Evolutionary conservation across 805 yeast species (phyloP).

Genomic region (Naumovozyma castellii): DNA sequence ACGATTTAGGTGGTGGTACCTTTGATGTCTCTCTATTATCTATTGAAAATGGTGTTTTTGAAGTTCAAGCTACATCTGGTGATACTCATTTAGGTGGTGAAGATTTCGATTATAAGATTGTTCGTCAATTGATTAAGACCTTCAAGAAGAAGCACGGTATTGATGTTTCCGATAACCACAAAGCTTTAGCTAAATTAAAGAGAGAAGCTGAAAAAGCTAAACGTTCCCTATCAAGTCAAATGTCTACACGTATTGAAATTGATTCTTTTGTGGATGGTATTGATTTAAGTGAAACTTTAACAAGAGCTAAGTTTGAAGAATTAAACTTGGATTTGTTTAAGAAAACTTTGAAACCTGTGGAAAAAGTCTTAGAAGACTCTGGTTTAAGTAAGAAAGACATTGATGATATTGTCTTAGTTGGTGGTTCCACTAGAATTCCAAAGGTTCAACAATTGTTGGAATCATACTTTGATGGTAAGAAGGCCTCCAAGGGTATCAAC

Average conservation of each 20-base stretch:
- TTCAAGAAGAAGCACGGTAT: conserved; percentile 89
- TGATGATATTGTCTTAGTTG: conserved; percentile 92
- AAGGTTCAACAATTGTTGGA: conserved; percentile 91
- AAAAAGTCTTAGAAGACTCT: conserved; percentile 89
- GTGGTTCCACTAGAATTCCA: conserved; percentile 99
- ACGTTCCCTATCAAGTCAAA: conserved; percentile 90
- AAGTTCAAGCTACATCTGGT: conserved; percentile 90
- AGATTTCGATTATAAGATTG: conserved; percentile 85
- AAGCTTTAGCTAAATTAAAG: conserved; percentile 88
- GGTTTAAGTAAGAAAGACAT: conserved; percentile 79
- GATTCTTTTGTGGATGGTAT: conserved; percentile 91
- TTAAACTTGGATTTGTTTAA: conserved; percentile 86
- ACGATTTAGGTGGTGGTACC: conserved; percentile 97
- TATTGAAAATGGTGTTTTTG: conserved; percentile 86
- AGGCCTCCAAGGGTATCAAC: conserved; percentile 93
- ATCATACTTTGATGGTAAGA: conserved; percentile 85
- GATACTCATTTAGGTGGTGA: conserved; percentile 97
- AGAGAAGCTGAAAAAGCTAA: conserved; percentile 98
- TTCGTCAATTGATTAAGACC: conserved; percentile 73
- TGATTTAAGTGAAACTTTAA: conserved; percentile 88
- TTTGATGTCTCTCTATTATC: conserved; percentile 84
- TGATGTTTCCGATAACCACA: conserved; percentile 70
- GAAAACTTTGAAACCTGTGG: conserved; percentile 92
- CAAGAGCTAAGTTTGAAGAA: conserved; percentile 98
- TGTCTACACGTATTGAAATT: conserved; percentile 91